Evolutionary conservation across 352 stramenopile species (phyloP), one percentile per base, ranked within the genome.

Genomic region (Phytophthora aleatoria): DNA sequence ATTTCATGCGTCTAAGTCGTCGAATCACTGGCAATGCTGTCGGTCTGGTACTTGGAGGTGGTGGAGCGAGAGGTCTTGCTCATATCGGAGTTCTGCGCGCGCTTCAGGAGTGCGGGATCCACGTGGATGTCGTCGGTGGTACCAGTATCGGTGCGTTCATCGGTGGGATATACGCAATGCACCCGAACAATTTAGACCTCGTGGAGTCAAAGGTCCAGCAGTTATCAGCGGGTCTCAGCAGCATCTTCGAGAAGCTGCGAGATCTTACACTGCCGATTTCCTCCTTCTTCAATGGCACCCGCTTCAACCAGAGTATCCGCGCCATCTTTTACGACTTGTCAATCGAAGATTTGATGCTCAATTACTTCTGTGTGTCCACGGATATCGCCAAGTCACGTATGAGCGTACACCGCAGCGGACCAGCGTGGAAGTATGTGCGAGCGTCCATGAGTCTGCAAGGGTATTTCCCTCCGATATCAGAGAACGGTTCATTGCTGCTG

Each of bases 51-150:
- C 81, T 99, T 36, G 94, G 94, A 43, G 96, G 94, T 51, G 96
- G 96, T 9, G 96, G 95, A 51, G 95, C 94, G 15, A 71, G 96
- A 61, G 96, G 96, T 11, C 75, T 98, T 3, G 93, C 94, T 5
- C 96, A 99, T 77, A 86, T 99, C 50, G 94, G 96, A 10, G 91
- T 99, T 0, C 76, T 99, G 10, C 83, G 82, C 31, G 95, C 93
- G 3, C 74, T 99, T 27, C 83, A 98, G 47, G 94, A 98, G 58
- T 94, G 86, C 28, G 92, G 92, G 0, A 85, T 98, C 12, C 90
- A 96, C 27, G 83, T 98, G 0, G 96, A 99, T 67, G 85, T 98
- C 5, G 88, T 98, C 49, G 96, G 90, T 20, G 96, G 96, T 7
- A 98, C 94, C 5, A 96, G 88, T 35, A 94, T 94, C 51, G 89